Base-by-base conservation (phyloP, 345 rosid species). In the Populus nigra region DNA sequence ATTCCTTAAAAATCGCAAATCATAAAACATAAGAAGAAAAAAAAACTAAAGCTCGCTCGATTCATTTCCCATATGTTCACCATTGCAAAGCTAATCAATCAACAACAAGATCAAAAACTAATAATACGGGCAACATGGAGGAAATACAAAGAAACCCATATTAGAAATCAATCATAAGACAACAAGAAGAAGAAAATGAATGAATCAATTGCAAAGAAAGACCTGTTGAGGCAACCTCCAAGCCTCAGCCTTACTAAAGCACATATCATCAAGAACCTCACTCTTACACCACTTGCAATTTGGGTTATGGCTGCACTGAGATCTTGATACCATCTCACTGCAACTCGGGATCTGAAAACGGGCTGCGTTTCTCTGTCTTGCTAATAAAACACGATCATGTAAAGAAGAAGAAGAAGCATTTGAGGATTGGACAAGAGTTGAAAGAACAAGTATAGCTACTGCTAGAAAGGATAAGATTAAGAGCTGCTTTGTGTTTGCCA, bases 281-380 rank as follows among this genome's bases (percentile, higher is more conserved):
- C 96, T 93, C n/a, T 84, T 84, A 81, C 97, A 93, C 97, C 97
- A 93, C 27, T 85, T 84, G 80, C 97, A 89, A 62, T 77, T 82
- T n/a, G 91, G 90, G 81, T 79, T 79, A 78, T 79, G 83, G 1
- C 73, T 70, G 80, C 97, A 93, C 66, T 83, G 94, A 79, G 92
- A 86, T 88, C 88, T 84, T 11, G 91, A 87, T 17, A 76, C 80
- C 87, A 90, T 84, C 68, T 83, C 86, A 68, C 83, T 73, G 84
- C 97, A 93, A 47, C 81, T 88, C 10, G 85, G 85, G 80, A 86
- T 85, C 84, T 82, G 88, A 61, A 25, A 78, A 38, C 29, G 33
- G 27, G 23, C 76, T 45, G 50, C 41, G 79, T 71, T 76, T 85
- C 90, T 85, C 81, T 70, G 88, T 20, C 15, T 23, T 72, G 83